Percentiles rank a stretch among this genome's conserved stretches.
These are phyloP conservation scores for Pseudisothecium myosuroides DNA, from an alignment of 225 moss, liverwort and hornwort genomes.

Conservation along the genomic window DNA sequence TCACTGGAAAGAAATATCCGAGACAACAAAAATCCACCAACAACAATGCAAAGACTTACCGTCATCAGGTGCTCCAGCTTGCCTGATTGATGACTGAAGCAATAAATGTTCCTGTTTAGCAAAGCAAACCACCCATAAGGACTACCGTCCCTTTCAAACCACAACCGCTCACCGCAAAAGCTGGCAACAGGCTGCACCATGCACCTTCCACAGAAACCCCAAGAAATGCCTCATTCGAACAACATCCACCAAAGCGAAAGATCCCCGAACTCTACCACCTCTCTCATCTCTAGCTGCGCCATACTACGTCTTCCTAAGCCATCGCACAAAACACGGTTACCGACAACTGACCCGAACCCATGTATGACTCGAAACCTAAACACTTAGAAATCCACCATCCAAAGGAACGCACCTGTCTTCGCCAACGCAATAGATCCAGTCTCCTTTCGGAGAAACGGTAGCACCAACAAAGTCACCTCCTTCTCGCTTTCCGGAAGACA, in stretches of 20 bases:
- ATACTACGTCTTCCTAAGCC: neutral
- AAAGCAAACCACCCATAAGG: neutral
- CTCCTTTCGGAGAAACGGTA: constrained; percentile 89
- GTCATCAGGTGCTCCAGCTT: constrained; percentile 99
- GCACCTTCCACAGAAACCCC: neutral
- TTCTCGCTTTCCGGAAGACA: constrained; percentile 97
- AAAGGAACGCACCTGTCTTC: constrained; percentile 68
- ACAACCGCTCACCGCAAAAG: neutral
- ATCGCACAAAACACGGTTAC: neutral
- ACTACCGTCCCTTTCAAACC: neutral
- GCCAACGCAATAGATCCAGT: constrained; percentile 98
- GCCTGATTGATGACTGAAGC: constrained; percentile 91
- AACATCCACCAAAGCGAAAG: neutral
- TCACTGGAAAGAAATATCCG: neutral
- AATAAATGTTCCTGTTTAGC: constrained; percentile 72
- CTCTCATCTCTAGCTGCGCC: neutral
- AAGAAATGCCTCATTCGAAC: too few species aligned
- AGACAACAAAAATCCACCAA: neutral
- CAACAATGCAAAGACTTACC: constrained; percentile 10
- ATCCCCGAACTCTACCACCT: neutral
- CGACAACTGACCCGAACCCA: neutral
- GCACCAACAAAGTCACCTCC: constrained; percentile 97
- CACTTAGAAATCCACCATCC: neutral
- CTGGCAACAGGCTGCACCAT: neutral
- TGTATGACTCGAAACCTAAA: neutral